phyloP scores from a whole-genome alignment of 306 rosid genomes.

The Vigna hirtella region DNA sequence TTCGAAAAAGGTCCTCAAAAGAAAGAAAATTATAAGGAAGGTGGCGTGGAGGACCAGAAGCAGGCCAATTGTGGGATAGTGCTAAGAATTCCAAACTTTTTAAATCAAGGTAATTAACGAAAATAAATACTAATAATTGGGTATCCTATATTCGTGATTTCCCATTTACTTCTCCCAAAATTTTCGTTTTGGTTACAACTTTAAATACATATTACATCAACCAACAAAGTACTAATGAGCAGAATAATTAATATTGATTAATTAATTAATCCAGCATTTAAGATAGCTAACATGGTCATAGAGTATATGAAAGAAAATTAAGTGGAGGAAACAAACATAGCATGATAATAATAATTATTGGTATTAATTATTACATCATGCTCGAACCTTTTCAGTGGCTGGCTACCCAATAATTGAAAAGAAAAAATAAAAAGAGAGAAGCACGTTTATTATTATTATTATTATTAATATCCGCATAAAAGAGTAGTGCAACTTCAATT shows the following conservation, averaged over 20 bases:
- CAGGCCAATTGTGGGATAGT: constrained; percentile 28
- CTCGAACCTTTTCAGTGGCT: constrained; percentile 39
- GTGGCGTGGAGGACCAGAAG: constrained; percentile 38
- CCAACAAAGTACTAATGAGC: background rate
- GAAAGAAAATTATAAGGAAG: constrained; percentile 7
- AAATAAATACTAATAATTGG: background rate
- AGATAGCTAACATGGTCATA: background rate
- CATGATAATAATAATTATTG: no score
- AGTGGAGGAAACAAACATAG: background rate
- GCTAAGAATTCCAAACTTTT: constrained; percentile 7
- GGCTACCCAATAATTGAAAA: constrained; percentile 48
- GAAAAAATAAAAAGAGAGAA: background rate
- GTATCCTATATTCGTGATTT: background rate
- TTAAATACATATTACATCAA: background rate
- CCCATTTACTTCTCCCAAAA: background rate
- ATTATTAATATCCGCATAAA: constrained; percentile 15
- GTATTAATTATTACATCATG: constrained; percentile 26
- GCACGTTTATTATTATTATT: constrained; percentile 41
- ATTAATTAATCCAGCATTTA: background rate
- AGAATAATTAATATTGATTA: background rate
- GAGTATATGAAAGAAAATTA: background rate
- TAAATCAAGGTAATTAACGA: background rate
- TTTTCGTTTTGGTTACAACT: background rate
- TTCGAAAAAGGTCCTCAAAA: background rate
- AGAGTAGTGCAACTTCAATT: constrained; percentile 42